These are phyloP conservation scores for Sporothrix euskadiensis DNA, from an alignment of 2,329 filamentous ascomycete genomes.

Conservation along the genomic window DNA sequence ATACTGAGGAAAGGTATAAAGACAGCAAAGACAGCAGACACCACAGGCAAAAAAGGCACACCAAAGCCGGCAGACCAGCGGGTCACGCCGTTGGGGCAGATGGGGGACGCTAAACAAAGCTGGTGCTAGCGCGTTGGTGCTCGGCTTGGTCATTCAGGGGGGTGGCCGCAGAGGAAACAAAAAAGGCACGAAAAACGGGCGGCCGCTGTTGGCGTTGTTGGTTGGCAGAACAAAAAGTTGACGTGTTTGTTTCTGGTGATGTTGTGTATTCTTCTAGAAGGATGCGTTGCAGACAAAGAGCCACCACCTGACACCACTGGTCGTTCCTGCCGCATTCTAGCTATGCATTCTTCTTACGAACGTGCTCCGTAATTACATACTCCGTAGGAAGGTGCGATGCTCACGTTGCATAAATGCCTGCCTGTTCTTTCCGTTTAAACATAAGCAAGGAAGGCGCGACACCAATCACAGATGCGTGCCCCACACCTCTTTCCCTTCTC, in stretches of 20 bases:
- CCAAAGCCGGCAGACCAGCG: constrained; percentile 14
- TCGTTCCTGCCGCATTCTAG: not conserved
- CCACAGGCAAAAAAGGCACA: not conserved
- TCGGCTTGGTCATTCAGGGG: constrained; percentile 9
- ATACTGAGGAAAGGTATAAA: not conserved
- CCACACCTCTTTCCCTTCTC: constrained; percentile 15
- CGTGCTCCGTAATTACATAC: too few relatives aligned
- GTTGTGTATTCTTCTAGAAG: not conserved
- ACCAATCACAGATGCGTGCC: constrained; percentile 26
- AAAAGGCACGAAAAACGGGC: not conserved
- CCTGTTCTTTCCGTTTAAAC: constrained; percentile 10
- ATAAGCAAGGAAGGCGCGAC: constrained; percentile 21
- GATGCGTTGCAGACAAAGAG: not conserved
- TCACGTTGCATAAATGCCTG: constrained; percentile 14
- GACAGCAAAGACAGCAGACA: not conserved
- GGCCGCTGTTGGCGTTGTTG: not conserved
- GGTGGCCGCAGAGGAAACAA: constrained; percentile 1
- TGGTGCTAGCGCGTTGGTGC: constrained; percentile 21
- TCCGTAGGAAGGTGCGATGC: constrained; percentile 22
- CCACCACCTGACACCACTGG: not conserved
- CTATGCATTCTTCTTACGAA: not conserved
- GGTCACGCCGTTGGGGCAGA: constrained; percentile 20
- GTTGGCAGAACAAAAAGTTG: not conserved
- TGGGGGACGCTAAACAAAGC: constrained; percentile 19
- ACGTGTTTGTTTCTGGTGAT: not conserved